Evolutionary conservation across 2,329 filamentous ascomycete genomes (phyloP).

Genomic region (Fusarium irregulare): DNA sequence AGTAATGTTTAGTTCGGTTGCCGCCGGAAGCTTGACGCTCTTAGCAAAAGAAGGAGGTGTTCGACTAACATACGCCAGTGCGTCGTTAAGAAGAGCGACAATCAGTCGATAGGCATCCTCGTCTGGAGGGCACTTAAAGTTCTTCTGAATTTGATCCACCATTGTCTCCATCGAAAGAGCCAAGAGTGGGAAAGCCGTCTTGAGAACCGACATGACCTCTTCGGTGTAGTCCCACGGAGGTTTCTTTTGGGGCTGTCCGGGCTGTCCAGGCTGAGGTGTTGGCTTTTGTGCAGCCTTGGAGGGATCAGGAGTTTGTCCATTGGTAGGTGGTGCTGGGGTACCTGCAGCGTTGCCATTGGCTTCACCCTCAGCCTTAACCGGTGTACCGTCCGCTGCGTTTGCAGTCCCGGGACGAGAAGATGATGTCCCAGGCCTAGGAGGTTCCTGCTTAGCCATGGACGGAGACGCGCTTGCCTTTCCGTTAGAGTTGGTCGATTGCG

Average conservation of each 20-base stretch:
- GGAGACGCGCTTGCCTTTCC: constrained; percentile 61
- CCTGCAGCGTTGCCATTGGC: constrained; percentile 44
- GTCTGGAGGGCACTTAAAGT: constrained; percentile 98
- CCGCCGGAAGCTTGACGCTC: constrained; percentile 87
- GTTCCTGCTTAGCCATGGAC: constrained; percentile 65
- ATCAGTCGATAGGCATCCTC: constrained; percentile 98
- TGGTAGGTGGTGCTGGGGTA: constrained; percentile 45
- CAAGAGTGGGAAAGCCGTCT: constrained; percentile 95
- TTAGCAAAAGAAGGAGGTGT: constrained; percentile 88
- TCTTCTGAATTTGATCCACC: constrained; percentile 98
- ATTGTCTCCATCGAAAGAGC: constrained; percentile 99
- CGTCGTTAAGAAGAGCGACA: constrained; percentile 96
- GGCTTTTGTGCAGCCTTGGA: constrained; percentile 41
- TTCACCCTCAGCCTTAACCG: constrained; percentile 61
- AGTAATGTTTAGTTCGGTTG: constrained; percentile 96
- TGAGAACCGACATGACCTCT: constrained; percentile 93
- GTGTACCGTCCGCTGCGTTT: constrained; percentile 57
- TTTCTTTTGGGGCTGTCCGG: constrained; percentile 66
- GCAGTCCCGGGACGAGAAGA: constrained; percentile 63
- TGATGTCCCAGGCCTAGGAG: constrained; percentile 52
- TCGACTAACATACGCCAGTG: constrained; percentile 88
- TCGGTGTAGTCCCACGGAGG: constrained; percentile 97
- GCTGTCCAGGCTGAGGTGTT: constrained; percentile 22
- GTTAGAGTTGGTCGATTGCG: constrained; percentile 58
- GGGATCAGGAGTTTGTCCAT: constrained; percentile 42